These are phyloP conservation scores for Pistacia vera DNA, from an alignment of 345 rosid species.

Conservation along the genomic window DNA sequence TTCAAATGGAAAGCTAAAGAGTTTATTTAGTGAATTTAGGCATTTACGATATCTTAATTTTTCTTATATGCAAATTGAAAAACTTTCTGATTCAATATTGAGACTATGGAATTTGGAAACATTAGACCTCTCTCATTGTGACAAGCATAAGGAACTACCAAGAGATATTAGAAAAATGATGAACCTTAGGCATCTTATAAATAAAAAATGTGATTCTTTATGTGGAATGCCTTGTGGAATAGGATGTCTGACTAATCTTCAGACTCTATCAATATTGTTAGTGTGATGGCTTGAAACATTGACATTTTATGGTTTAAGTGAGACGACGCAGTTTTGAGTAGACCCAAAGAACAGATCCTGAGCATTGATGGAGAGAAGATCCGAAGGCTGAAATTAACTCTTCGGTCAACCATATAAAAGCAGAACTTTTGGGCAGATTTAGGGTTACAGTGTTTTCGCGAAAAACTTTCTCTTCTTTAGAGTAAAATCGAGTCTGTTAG, in stretches of 20 bases:
- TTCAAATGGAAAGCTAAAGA: background rate
- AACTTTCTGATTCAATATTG: constrained; percentile 4
- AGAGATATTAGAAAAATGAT: background rate
- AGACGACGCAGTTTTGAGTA: too few relatives aligned
- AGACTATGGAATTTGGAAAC: constrained; percentile 12
- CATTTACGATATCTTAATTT: constrained; percentile 1
- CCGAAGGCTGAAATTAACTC: too few relatives aligned
- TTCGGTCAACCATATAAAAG: too few relatives aligned
- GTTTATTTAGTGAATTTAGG: background rate
- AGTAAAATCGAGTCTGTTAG: too few relatives aligned
- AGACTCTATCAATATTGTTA: constrained; percentile 2
- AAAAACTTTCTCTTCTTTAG: too few relatives aligned
- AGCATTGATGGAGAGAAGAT: too few relatives aligned
- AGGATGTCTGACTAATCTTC: constrained; percentile 5
- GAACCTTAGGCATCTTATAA: constrained; percentile 2
- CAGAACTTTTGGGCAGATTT: too few relatives aligned
- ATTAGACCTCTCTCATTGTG: constrained; percentile 10
- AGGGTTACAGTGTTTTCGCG: too few relatives aligned
- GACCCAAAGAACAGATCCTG: too few relatives aligned
- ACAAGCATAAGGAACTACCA: constrained; percentile 6
- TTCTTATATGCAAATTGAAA: background rate
- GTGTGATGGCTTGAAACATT: too few relatives aligned
- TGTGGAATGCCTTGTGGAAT: background rate
- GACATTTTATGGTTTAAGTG: too few relatives aligned
- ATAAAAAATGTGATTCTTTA: background rate